Conservation (phyloP, 345 rosid genomes). For the Carallia brachiata region DNA sequence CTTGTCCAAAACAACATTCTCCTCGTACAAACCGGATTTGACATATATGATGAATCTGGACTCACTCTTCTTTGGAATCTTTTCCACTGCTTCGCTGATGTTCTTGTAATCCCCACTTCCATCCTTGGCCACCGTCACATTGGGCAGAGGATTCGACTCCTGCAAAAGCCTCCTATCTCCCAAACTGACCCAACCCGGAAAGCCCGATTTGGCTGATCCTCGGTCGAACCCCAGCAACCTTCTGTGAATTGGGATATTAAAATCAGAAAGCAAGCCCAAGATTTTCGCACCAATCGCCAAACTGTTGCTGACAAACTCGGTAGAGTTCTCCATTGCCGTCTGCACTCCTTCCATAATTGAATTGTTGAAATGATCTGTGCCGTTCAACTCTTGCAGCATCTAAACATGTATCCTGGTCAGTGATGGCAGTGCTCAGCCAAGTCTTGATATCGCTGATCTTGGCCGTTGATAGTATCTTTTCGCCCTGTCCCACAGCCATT, state of each 20-base stretch:
- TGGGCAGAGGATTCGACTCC: constrained; percentile 23
- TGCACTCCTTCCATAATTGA: constrained; percentile 29
- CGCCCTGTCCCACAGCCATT: constrained; percentile 33
- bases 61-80: constrained; percentile 45
- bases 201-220: constrained; percentile 23
- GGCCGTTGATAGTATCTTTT: constrained; percentile 25
- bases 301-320: constrained; percentile 74
- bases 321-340: constrained; percentile 54
- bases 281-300: constrained; percentile 68
- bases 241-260: constrained; percentile 61
- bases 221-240: constrained; percentile 31
- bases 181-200: constrained; percentile 60
- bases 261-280: constrained; percentile 38
- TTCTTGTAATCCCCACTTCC: constrained; percentile 51
- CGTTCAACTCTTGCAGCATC: constrained; percentile 61
- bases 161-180: constrained; percentile 55
- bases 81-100: constrained; percentile 51
- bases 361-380: constrained; percentile 33
- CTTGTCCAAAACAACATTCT: constrained; percentile 61
- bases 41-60: constrained; percentile 57
- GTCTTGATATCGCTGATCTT: constrained; percentile 61
- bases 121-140: constrained; percentile 64
- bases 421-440: constrained; percentile 73
- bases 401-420: constrained; percentile 79
- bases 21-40: constrained; percentile 59